These are phyloP conservation scores for Heliamphora exappendiculata DNA, from an alignment of 148 eudicot species.

Conservation along the genomic window DNA sequence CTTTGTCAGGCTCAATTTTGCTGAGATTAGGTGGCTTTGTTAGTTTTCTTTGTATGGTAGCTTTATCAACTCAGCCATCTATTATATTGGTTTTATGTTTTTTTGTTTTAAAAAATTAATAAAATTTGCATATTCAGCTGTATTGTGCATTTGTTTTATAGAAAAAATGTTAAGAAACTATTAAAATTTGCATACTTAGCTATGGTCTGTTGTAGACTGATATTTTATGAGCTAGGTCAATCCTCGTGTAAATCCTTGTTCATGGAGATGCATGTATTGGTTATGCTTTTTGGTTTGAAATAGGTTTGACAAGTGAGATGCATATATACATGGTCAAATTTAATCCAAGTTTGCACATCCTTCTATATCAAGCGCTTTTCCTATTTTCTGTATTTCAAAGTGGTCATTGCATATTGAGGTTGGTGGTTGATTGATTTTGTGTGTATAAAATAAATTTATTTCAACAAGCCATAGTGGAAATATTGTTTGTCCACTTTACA, in stretches of 20 bases:
- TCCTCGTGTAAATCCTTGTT: background rate
- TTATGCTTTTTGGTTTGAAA: too few species aligned
- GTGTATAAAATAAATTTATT: background rate
- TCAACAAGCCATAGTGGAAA: background rate
- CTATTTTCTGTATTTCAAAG: background rate
- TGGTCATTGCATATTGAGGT: background rate
- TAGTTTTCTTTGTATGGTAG: background rate
- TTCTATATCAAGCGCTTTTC: background rate
- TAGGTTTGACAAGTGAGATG: background rate
- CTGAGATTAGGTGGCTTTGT: background rate
- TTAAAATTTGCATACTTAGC: background rate
- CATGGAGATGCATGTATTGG: background rate
- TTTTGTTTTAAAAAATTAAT: too few species aligned
- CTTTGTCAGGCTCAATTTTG: background rate
- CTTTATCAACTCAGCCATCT: background rate
- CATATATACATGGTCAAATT: background rate
- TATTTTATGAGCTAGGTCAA: background rate
- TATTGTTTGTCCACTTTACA: background rate
- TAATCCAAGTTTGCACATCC: background rate
- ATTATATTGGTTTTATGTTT: background rate
- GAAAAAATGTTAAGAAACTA: background rate
- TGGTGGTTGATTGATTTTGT: background rate
- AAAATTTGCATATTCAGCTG: too few species aligned
- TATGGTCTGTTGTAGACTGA: background rate
- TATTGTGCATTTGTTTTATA: background rate